phyloP scores from a whole-genome alignment of 2,329 filamentous ascomycete genomes.

The Cladorrhinum sp. region DNA sequence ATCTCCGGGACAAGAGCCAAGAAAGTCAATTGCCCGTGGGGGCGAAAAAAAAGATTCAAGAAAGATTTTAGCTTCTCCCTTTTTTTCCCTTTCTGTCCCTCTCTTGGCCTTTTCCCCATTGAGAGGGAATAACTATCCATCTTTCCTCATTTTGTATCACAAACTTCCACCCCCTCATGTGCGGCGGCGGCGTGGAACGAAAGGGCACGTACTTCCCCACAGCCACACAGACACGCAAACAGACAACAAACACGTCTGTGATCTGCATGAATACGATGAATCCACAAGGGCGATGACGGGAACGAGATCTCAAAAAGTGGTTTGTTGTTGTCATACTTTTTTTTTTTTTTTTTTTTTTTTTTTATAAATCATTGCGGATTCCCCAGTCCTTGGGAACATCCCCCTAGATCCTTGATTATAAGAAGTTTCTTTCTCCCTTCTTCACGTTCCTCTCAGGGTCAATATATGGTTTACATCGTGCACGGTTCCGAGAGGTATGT shows the following conservation, averaged over 20 bases:
- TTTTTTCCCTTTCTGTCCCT: neutral
- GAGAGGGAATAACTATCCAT: neutral
- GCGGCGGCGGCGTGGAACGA: neutral
- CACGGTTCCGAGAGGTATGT: too few relatives aligned
- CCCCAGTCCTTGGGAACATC: neutral
- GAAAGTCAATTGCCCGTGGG: neutral
- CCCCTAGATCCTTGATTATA: neutral
- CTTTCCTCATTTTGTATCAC: neutral
- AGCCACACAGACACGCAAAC: neutral
- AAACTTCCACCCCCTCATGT: neutral
- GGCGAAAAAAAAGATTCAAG: neutral
- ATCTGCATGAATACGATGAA: neutral
- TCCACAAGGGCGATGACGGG: neutral
- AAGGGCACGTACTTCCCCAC: neutral
- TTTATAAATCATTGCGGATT: too few relatives aligned
- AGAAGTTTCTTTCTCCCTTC: neutral
- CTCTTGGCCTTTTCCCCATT: neutral
- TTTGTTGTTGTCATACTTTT: neutral
- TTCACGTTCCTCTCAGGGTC: neutral
- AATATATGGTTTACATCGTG: neutral
- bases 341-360: neutral
- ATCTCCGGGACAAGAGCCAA: too few relatives aligned
- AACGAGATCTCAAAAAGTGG: too few relatives aligned
- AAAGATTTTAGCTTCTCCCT: neutral
- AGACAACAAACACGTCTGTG: neutral